Evolutionary conservation across 352 stramenopile species (phyloP).

Genomic region (Pythium dissimile): DNA sequence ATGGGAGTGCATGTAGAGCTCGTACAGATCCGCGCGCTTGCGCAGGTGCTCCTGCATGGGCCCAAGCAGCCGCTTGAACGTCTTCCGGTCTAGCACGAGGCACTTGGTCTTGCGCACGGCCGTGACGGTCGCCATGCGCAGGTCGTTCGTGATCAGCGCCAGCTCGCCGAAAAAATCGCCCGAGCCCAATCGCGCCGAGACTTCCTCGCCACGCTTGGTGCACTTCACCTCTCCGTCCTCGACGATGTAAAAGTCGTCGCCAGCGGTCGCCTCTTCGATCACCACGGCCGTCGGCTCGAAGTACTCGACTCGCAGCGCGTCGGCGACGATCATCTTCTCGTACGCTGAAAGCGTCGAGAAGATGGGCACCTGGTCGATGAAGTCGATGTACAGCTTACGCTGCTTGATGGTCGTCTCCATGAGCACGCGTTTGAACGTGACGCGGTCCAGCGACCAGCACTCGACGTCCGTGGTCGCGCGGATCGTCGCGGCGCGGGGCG

Average conservation of each 20-base stretch:
- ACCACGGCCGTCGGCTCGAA: constrained; percentile 43
- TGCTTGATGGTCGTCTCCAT: constrained; percentile 71
- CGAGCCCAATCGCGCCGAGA: constrained; percentile 50
- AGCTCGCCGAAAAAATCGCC: constrained; percentile 82
- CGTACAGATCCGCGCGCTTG: constrained; percentile 60
- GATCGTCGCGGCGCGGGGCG: constrained; percentile 86
- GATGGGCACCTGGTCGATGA: constrained; percentile 66
- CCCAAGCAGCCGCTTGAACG: constrained; percentile 86
- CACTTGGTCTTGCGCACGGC: constrained; percentile 78
- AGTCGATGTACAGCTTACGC: constrained; percentile 51
- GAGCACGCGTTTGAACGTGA: constrained; percentile 68
- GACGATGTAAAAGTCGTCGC: constrained; percentile 85
- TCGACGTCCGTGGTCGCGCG: constrained; percentile 56
- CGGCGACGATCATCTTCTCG: constrained; percentile 72
- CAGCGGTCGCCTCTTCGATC: constrained; percentile 42
- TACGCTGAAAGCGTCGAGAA: constrained; percentile 68
- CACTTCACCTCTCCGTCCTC: constrained; percentile 63
- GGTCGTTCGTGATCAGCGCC: constrained; percentile 84
- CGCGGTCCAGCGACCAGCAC: constrained; percentile 86
- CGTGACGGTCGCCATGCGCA: constrained; percentile 87
- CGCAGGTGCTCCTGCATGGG: constrained; percentile 88
- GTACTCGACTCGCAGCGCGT: constrained; percentile 59
- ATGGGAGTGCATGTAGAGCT: constrained; percentile 54
- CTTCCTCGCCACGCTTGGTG: constrained; percentile 52
- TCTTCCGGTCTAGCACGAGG: constrained; percentile 85